Conservation (phyloP, 129 eudicot species). For the Flaveria trinervia region DNA sequence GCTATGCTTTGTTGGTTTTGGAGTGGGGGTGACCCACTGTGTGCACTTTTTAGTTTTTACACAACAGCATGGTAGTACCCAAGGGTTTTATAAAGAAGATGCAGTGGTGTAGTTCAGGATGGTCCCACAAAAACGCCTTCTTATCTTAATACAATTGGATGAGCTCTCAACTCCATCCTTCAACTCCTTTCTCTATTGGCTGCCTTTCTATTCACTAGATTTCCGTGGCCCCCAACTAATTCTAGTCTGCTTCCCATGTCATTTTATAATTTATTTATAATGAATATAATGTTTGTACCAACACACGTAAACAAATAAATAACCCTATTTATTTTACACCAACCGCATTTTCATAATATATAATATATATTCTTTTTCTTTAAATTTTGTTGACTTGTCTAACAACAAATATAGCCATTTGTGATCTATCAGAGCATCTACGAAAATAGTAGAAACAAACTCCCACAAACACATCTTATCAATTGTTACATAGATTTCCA, state of each 20-base stretch:
- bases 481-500: too few species aligned
- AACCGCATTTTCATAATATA: too few species aligned
- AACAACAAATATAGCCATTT: too few species aligned
- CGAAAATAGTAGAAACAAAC: too few species aligned
- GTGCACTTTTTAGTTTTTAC: constrained; percentile 52
- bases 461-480: too few species aligned
- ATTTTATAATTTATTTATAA: too few species aligned
- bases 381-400: too few species aligned
- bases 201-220: constrained; percentile 44
- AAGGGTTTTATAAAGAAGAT: constrained; percentile 29
- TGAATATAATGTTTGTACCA: too few species aligned
- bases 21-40: constrained; percentile 45
- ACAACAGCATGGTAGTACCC: constrained; percentile 7
- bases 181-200: constrained; percentile 51
- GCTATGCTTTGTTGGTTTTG: neutral
- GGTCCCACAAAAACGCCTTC: constrained; percentile 56
- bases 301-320: neutral
- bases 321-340: too few species aligned
- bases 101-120: constrained; percentile 20
- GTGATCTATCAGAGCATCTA: too few species aligned
- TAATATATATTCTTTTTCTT: too few species aligned
- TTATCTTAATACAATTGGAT: constrained; percentile 62
- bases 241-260: too few species aligned
- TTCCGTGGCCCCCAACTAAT: constrained; percentile 42
- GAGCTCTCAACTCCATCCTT: constrained; percentile 42